Percentiles rank a stretch among this genome's conserved stretches.
phyloP scores from a whole-genome alignment of 805 yeast genomes.

The Kuraishia hungarica region DNA sequence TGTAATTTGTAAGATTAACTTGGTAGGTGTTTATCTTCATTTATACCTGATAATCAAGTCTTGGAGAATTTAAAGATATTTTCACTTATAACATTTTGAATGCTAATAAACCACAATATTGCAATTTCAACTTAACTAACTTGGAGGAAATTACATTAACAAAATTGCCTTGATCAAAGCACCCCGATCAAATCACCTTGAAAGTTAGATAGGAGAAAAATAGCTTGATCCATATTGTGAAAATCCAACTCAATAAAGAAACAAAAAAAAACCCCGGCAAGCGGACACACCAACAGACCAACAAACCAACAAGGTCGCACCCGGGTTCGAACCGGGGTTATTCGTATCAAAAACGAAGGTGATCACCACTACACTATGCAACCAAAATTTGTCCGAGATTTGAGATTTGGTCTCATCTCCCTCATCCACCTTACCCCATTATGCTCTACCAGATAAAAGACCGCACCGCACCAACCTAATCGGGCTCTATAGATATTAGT shows the following conservation, averaged over 20 bases:
- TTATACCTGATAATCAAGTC: too few species aligned
- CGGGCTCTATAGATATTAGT: background rate
- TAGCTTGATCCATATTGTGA: too few species aligned
- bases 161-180: too few species aligned
- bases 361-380: slow-evolving; percentile 75
- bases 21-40: too few species aligned
- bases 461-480: background rate
- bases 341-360: slow-evolving; percentile 75
- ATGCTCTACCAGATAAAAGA: background rate
- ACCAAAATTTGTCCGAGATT: slow-evolving; percentile 11
- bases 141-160: too few species aligned
- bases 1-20: too few species aligned
- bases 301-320: slow-evolving; percentile 52
- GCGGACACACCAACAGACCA: too few species aligned
- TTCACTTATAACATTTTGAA: too few species aligned
- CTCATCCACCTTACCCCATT: background rate
- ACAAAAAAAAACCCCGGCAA: slow-evolving; percentile 10
- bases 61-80: too few species aligned
- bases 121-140: too few species aligned
- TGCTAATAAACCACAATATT: too few species aligned
- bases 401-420: background rate
- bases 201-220: too few species aligned
- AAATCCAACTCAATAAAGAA: background rate
- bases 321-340: slow-evolving; percentile 85
- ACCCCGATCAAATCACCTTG: background rate